phyloP scores from a whole-genome alignment of 164 flowering plant species.

The Santalum album region DNA sequence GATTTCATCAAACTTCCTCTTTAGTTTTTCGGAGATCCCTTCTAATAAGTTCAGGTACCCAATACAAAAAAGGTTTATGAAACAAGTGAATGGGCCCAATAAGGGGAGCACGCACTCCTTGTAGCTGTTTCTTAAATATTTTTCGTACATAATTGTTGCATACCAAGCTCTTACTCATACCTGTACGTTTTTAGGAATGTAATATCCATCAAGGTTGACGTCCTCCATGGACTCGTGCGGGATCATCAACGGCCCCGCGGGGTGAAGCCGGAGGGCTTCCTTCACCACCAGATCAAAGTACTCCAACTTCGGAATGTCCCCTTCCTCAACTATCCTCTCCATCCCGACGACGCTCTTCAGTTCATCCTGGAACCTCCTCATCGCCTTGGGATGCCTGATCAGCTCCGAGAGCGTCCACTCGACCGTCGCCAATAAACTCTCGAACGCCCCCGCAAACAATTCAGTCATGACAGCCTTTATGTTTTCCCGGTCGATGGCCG shows the following conservation, averaged over 20 bases:
- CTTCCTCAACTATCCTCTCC: conserved; percentile 16
- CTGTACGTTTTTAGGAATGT: conserved; percentile 18
- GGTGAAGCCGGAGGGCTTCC: conserved; percentile 28
- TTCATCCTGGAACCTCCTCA: conserved; percentile 17
- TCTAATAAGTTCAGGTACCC: too few relatives aligned
- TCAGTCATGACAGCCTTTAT: neutral
- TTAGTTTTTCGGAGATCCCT: too few relatives aligned
- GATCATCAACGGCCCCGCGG: conserved; percentile 19
- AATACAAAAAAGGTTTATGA: too few relatives aligned
- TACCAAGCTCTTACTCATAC: too few relatives aligned
- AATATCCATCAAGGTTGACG: conserved; percentile 11
- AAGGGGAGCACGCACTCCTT: too few relatives aligned
- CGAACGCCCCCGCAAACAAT: neutral
- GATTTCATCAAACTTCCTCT: too few relatives aligned
- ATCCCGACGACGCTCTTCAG: conserved; percentile 10
- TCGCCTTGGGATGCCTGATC: neutral
- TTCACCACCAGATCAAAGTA: conserved; percentile 27
- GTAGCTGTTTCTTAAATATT: too few relatives aligned
- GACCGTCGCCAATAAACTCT: neutral
- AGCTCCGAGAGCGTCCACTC: neutral
- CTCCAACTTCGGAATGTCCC: conserved; percentile 13
- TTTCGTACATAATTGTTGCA: too few relatives aligned
- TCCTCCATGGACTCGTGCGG: conserved; percentile 25
- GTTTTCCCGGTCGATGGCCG: neutral
- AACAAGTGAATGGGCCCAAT: too few relatives aligned